Conservation (phyloP, 2,329 filamentous ascomycete genomes). For the Ceratocystis albifundus region DNA sequence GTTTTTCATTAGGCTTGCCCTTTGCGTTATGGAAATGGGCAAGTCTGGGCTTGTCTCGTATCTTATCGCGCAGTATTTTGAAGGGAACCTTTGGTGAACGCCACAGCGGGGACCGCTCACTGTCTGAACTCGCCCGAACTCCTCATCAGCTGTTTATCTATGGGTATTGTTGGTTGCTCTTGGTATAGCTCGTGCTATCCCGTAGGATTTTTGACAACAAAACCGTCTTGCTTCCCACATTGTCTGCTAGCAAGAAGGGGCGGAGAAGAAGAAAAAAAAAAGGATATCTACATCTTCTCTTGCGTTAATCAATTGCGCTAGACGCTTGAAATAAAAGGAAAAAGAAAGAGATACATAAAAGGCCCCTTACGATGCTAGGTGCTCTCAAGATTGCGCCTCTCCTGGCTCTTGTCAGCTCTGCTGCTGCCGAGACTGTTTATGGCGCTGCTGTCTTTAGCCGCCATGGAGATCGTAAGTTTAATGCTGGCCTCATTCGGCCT, state of each 20-base stretch:
- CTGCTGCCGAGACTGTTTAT: slow-evolving; percentile 30
- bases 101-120: background rate
- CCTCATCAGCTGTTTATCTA: background rate
- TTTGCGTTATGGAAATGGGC: background rate
- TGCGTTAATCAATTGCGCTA: no score
- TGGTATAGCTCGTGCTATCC: background rate
- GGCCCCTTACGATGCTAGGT: slow-evolving; percentile 11
- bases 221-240: background rate
- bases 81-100: background rate
- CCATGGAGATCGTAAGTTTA: slow-evolving; percentile 30
- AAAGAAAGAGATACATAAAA: background rate
- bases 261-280: background rate
- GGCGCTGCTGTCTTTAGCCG: slow-evolving; percentile 30
- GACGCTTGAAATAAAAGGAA: background rate
- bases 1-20: background rate
- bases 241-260: background rate
- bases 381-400: background rate
- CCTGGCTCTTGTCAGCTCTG: slow-evolving; percentile 23
- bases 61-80: background rate
- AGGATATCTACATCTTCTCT: background rate
- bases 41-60: background rate
- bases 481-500: no score
- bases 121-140: background rate
- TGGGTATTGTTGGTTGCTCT: no score
- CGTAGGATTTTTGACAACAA: slow-evolving; percentile 6